These are phyloP conservation scores for Starmera quercuum DNA, from an alignment of 805 yeast genomes.

Conservation along the genomic window DNA sequence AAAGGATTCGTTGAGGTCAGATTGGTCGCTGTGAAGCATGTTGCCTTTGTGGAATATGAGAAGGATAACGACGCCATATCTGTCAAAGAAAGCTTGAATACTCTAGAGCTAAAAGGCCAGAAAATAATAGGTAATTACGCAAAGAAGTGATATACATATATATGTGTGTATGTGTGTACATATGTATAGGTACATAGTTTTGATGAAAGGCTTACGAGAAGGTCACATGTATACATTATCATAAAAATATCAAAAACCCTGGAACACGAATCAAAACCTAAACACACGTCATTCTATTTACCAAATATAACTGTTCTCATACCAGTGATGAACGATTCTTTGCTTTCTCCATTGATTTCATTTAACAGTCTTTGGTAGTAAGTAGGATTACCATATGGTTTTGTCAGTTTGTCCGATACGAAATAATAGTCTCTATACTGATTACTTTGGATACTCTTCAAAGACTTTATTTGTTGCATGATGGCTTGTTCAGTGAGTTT, in stretches of 20 bases:
- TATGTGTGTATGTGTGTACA: background rate
- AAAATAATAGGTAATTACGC: constrained; percentile 19
- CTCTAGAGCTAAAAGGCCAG: constrained; percentile 11
- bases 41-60: constrained; percentile 79
- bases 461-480: constrained; percentile 47
- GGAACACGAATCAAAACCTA: background rate
- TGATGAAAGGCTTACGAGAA: too few relatives aligned
- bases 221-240: too few relatives aligned
- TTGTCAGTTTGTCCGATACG: constrained; percentile 55
- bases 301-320: constrained; percentile 73
- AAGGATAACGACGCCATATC: constrained; percentile 42
- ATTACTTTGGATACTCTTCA: constrained; percentile 49
- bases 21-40: constrained; percentile 53
- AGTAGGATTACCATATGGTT: constrained; percentile 80
- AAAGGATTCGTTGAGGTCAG: constrained; percentile 64
- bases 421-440: constrained; percentile 58
- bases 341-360: constrained; percentile 65
- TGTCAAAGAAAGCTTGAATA: constrained; percentile 24
- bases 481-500: constrained; percentile 41
- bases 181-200: background rate
- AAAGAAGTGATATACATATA: constrained; percentile 11
- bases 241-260: too few relatives aligned
- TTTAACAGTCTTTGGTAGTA: constrained; percentile 66
- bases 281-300: constrained; percentile 33
- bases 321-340: constrained; percentile 59